phyloP scores from a whole-genome alignment of 371 early-diverging fungal genomes.

The Apophysomyces trapeziformis region DNA sequence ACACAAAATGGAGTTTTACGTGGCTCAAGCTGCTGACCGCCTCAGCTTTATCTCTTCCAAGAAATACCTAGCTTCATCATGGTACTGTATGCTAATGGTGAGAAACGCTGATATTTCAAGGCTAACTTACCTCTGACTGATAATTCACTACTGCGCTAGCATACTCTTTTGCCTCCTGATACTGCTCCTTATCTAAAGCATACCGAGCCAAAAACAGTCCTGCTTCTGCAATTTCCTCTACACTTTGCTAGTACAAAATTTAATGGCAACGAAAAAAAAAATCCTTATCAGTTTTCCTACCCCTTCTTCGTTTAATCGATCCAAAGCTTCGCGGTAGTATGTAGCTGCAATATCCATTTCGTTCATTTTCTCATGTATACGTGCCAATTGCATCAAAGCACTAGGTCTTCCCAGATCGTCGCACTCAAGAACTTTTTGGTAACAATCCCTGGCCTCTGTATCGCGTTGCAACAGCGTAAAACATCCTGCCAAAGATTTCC shows the following conservation, averaged over 20 bases:
- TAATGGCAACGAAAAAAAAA: slow-evolving; percentile 4
- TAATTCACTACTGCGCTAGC: slow-evolving; percentile 46
- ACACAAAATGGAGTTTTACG: too few species aligned
- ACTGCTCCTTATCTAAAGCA: slow-evolving; percentile 54
- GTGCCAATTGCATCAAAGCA: slow-evolving; percentile 60
- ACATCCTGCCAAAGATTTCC: slow-evolving; percentile 77
- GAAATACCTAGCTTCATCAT: slow-evolving; percentile 51
- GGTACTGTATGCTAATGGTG: slow-evolving; percentile 33
- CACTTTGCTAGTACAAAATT: slow-evolving; percentile 31
- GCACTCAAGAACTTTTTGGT: slow-evolving; percentile 66
- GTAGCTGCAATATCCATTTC: slow-evolving; percentile 56
- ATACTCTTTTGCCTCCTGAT: slow-evolving; percentile 48
- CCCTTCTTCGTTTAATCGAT: slow-evolving; percentile 45
- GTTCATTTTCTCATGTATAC: slow-evolving; percentile 59
- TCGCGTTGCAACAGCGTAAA: slow-evolving; percentile 60
- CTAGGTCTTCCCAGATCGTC: slow-evolving; percentile 48
- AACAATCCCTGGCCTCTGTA: slow-evolving; percentile 68
- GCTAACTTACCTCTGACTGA: slow-evolving; percentile 39
- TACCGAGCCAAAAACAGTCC: slow-evolving; percentile 62
- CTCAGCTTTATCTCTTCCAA: slow-evolving; percentile 40
- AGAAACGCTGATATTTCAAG: neutral
- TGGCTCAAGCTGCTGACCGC: neutral
- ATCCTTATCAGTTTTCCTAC: slow-evolving; percentile 22
- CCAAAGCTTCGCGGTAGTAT: slow-evolving; percentile 60
- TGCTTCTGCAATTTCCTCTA: slow-evolving; percentile 64